Evolutionary conservation across 768 basidiomycete genomes (phyloP).

Genomic region (Boletus fagicola): DNA sequence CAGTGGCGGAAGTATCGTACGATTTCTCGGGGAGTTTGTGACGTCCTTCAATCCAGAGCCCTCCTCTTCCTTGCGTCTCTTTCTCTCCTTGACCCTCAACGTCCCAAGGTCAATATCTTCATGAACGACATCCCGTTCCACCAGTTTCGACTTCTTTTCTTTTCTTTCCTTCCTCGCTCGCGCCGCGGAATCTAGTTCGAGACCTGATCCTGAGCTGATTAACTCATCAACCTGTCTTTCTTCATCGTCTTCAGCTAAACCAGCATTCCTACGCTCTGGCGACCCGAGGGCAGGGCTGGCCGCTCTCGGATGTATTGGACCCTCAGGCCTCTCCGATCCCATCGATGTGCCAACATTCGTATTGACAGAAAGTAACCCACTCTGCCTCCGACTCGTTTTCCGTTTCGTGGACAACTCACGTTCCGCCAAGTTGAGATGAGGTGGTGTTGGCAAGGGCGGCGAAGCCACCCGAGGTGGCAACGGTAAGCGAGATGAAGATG

Average conservation of each 20-base stretch:
- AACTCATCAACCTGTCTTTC: conserved; percentile 42
- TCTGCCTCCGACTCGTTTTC: conserved; percentile 37
- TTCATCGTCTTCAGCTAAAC: conserved; percentile 55
- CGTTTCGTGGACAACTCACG: conserved; percentile 32
- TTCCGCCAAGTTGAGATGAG: conserved; percentile 36
- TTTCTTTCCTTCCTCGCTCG: conserved; percentile 46
- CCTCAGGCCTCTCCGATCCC: conserved; percentile 30
- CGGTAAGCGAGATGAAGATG: conserved; percentile 48
- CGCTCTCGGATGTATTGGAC: conserved; percentile 49
- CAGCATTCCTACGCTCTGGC: conserved; percentile 53
- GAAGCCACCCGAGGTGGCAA: conserved; percentile 44
- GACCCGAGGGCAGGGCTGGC: conserved; percentile 70
- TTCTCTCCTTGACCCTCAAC: conserved; percentile 38
- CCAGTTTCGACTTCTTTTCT: conserved; percentile 28
- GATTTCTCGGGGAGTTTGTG: conserved; percentile 53
- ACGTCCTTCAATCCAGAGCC: conserved; percentile 54
- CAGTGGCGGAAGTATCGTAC: conserved; percentile 34
- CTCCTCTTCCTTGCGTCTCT: conserved; percentile 39
- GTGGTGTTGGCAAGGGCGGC: conserved; percentile 34
- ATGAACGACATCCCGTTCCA: conserved; percentile 17
- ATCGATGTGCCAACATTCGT: conserved; percentile 27
- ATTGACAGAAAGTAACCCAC: conserved; percentile 53
- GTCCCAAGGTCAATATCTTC: conserved; percentile 27
- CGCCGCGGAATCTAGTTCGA: conserved; percentile 16
- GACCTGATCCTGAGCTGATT: conserved; percentile 14